Base-by-base conservation (phyloP, 495 filamentous ascomycete genomes). In the Annulohypoxylon bovei region DNA sequence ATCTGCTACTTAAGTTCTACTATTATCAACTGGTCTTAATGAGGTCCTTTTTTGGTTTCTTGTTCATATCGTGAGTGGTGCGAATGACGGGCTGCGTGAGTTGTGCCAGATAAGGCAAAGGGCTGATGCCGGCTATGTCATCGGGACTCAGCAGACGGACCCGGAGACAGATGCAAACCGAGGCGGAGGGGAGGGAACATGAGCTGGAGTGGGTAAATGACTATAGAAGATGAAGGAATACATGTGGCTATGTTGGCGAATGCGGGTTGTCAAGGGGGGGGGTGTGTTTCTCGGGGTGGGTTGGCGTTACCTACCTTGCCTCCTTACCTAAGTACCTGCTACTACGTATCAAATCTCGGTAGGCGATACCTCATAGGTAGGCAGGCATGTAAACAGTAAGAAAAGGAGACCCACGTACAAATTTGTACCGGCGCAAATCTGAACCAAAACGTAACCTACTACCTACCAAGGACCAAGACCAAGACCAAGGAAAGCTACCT, bases 381-480 rank as follows among this genome's bases (percentile, higher is more conserved):
- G 46, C 59, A 63, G 55, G 52, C 56, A 73, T 62, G 62, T 73
- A 73, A 66, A 69, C 71, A 72, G 65, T 68, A 65, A 65, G 62
- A 60, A 58, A 52, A 53, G 68, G 27, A 50, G 68, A 71, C 68
- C 68, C 68, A 71, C 68, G 68, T 67, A 50, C 9, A n/a, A 50
- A 50, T 42, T 42, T 42, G 46, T 27, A 56, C 60, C 59, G 54
- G 63, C 58, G 68, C 44, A 71, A 64, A 69, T 69, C 59, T 68
- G 58, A 65, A 49, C 65, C 65, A 64, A 44, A 56, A 39, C 27
- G 53, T 37, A 56, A 33, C 53, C 53, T 7, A 35, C 32, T 14
- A n/a, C n/a, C 53, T 30, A 56, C 4, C 25, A 37, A 37, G 39
- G 32, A 56, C 33, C 53, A 27, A 37, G 53, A 30, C 49, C 25